phyloP scores from a whole-genome alignment of 345 rosid genomes.

The Citrus inodora region DNA sequence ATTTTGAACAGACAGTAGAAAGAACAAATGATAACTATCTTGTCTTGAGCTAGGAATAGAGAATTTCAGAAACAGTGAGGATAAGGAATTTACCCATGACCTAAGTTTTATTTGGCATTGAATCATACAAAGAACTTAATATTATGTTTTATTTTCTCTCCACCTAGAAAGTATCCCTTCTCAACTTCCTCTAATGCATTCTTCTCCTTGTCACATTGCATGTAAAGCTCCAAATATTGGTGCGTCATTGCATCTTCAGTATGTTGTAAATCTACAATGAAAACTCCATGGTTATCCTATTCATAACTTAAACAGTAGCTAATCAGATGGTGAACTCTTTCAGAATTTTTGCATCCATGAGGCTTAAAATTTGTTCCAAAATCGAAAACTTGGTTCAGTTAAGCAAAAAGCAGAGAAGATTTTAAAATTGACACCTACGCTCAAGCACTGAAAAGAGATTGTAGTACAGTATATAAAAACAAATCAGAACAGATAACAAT shows the following conservation, averaged over 20 bases:
- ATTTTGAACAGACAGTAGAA: background rate
- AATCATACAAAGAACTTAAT: background rate
- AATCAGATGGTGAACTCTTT: background rate
- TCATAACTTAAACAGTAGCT: background rate
- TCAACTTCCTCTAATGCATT: background rate
- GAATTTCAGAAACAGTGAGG: background rate
- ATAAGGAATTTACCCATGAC: background rate
- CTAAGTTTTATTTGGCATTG: background rate
- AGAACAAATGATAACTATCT: background rate
- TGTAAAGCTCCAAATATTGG: background rate
- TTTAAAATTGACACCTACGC: background rate
- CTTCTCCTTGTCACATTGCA: background rate
- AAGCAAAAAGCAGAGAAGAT: background rate
- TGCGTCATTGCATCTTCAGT: background rate
- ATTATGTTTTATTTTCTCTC: background rate
- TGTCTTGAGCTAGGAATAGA: background rate
- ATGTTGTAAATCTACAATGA: background rate
- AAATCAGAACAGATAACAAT: background rate
- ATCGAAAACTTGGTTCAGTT: background rate
- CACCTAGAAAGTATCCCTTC: background rate
- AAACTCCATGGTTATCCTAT: background rate
- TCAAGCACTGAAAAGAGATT: background rate
- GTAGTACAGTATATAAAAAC: background rate
- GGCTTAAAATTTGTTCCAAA: background rate
- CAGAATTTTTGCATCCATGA: background rate